Evolutionary conservation across 495 filamentous ascomycete species (phyloP).

Genomic region (Massariosphaeria phaeospora): DNA sequence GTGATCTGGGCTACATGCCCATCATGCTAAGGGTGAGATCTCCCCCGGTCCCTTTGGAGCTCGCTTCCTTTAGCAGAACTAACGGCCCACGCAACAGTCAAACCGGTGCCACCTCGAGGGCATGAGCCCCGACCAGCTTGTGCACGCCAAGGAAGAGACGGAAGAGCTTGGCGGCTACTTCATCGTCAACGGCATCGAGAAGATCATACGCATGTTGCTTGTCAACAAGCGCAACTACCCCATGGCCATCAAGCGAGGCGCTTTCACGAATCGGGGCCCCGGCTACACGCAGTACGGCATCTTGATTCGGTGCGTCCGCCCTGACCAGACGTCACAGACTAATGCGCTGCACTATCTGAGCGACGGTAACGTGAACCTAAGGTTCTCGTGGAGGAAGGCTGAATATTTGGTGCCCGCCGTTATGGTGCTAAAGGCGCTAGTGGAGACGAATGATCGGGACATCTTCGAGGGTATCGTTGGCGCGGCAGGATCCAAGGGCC

Average conservation of each 20-base stretch:
- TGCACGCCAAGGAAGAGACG: constrained; percentile 82
- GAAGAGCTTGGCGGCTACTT: constrained; percentile 94
- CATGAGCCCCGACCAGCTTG: constrained; percentile 72
- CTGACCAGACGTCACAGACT: constrained; percentile 95
- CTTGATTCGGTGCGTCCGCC: constrained; percentile 83
- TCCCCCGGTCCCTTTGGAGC: neutral
- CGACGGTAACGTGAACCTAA: constrained; percentile 92
- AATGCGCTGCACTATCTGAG: constrained; percentile 93
- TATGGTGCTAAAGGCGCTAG: constrained; percentile 93
- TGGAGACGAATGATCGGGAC: constrained; percentile 93
- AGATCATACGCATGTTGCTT: constrained; percentile 87
- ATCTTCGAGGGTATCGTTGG: constrained; percentile 90
- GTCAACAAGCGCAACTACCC: constrained; percentile 87
- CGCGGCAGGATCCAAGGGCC: constrained; percentile 62
- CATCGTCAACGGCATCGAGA: constrained; percentile 93
- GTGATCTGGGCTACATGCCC: constrained; percentile 82
- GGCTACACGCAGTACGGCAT: constrained; percentile 85
- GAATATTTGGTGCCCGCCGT: constrained; percentile 90
- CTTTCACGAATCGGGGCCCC: constrained; percentile 77
- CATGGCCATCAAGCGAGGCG: constrained; percentile 84
- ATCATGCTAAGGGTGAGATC: constrained; percentile 76
- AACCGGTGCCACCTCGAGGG: constrained; percentile 86
- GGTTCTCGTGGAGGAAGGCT: constrained; percentile 96
- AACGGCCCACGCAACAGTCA: constrained; percentile 49
- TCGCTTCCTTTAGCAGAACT: too few species aligned